Evolutionary conservation across 169 alveolate genomes (phyloP), one percentile per base, ranked within the genome.

Genomic region (Toxoplasma gondii): DNA sequence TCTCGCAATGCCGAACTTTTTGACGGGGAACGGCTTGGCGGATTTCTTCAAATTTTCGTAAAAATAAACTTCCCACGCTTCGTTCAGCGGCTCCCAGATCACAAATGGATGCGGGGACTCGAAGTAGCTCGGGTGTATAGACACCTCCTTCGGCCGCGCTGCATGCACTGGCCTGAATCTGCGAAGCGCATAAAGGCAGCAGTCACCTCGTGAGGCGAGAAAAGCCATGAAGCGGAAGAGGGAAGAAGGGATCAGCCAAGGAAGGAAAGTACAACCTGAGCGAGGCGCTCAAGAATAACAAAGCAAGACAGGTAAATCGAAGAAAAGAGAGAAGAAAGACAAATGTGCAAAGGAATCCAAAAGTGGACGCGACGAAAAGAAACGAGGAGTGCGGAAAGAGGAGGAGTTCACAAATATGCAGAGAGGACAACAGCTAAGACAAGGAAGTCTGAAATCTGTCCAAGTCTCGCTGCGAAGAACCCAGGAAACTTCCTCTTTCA

Each of bases 21-120:
- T 93, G 58, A 93, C 92, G 49, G 95, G 95, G 88, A 93, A 93
- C 44, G 95, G 95, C 93, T 93, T 93, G 31, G 93, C 86, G 36
- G 70, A 53, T 36, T 41, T n/a, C 93, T 93, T 93, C 74, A 38
- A 19, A 43, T 93, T 36, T 78, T 93, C 92, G 88, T 83, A 93
- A 36, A 64, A 93, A 86, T 29, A n/a, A 44, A 93, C 95, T n/a
- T 93, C 95, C 95, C 95, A 93, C 64, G 84, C 88, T 43, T 93
- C 95, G 64, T 93, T 93, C 78, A 83, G 81, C 24, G 80, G 44
- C 38, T 91, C 94, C 90, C 88, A 91, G 12, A 19, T 45, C 78
- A 90, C 43, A n/a, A 7, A 78, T 4, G 39, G 44, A 34, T 67
- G 58, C 44, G 93, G 93, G 19, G 70, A 44, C n/a, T 27, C 93